These are phyloP conservation scores for Boletus barrowsii DNA, from an alignment of 768 basidiomycete genomes.

Conservation along the genomic window DNA sequence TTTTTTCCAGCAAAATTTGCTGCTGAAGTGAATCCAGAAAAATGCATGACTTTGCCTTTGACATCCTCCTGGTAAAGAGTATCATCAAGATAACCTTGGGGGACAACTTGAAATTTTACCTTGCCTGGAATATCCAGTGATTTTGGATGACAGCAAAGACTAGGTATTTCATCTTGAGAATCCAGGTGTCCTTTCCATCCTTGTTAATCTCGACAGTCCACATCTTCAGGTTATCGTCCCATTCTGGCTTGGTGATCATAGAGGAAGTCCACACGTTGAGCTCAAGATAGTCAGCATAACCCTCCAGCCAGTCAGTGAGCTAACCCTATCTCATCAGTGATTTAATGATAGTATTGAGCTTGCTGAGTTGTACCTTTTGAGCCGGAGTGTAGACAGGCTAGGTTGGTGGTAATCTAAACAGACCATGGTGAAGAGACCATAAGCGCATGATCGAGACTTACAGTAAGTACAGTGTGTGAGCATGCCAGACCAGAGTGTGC, in stretches of 20 bases:
- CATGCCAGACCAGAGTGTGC: conserved; percentile 51
- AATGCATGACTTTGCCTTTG: conserved; percentile 54
- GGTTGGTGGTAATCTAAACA: conserved; percentile 39
- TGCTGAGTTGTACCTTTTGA: conserved; percentile 36
- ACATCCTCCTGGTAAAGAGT: conserved; percentile 38
- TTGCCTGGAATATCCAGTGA: conserved; percentile 46
- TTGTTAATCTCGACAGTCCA: conserved; percentile 46
- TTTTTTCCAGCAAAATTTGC: conserved; percentile 56
- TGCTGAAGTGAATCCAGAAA: conserved; percentile 47
- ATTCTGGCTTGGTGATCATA: conserved; percentile 36
- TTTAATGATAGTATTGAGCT: neutral
- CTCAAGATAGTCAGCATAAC: conserved; percentile 58
- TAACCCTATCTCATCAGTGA: conserved; percentile 16
- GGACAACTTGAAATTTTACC: conserved; percentile 27
- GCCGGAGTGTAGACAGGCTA: conserved; percentile 56
- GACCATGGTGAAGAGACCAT: neutral
- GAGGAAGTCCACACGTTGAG: conserved; percentile 62
- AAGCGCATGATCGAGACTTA: conserved; percentile 23
- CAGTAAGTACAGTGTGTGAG: conserved; percentile 56
- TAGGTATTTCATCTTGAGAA: conserved; percentile 46
- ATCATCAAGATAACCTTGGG: neutral
- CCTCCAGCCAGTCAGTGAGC: conserved; percentile 66
- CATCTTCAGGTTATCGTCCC: conserved; percentile 35
- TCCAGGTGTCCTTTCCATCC: conserved; percentile 31
- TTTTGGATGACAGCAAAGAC: conserved; percentile 49